These are phyloP conservation scores for Trichodelitschia bisporula DNA, from an alignment of 495 filamentous ascomycete species.

Conservation along the genomic window DNA sequence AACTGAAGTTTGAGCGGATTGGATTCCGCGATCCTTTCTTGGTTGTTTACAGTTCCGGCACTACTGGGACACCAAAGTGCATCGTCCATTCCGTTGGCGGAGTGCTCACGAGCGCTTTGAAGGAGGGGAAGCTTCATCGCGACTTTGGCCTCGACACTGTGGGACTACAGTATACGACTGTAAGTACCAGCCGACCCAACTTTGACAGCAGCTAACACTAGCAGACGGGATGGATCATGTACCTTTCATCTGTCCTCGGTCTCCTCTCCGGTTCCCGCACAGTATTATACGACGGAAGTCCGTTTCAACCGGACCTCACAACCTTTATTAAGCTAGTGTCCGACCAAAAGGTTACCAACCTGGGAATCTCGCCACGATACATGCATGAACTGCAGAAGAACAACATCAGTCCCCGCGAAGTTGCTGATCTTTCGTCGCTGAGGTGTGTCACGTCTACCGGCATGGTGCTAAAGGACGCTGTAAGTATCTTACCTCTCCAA, in stretches of 20 bases:
- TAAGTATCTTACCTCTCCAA: no score
- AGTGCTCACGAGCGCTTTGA: conserved; percentile 27
- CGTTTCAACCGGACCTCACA: conserved; percentile 38
- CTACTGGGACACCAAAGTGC: conserved; percentile 50
- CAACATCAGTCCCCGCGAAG: conserved; percentile 29
- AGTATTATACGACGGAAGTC: conserved; percentile 54
- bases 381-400: conserved; percentile 40
- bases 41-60: conserved; percentile 47
- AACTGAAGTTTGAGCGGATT: conserved; percentile 30
- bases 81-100: conserved; percentile 50
- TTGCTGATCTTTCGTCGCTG: conserved; percentile 34
- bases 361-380: conserved; percentile 53
- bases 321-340: conserved; percentile 33
- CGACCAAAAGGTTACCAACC: conserved; percentile 30
- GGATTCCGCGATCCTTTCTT: conserved; percentile 45
- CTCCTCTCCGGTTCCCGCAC: conserved; percentile 30
- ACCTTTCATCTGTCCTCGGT: conserved; percentile 27
- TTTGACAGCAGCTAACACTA: not conserved
- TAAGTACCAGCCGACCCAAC: conserved; percentile 22
- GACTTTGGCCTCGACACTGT: conserved; percentile 23
- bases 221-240: conserved; percentile 68
- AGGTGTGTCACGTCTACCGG: conserved; percentile 40
- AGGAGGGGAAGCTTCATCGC: conserved; percentile 37
- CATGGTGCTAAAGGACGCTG: conserved; percentile 49
- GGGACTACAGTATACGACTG: conserved; percentile 22